phyloP scores from a whole-genome alignment of 169 alveolate genomes.

The Plasmodium sp. region DNA sequence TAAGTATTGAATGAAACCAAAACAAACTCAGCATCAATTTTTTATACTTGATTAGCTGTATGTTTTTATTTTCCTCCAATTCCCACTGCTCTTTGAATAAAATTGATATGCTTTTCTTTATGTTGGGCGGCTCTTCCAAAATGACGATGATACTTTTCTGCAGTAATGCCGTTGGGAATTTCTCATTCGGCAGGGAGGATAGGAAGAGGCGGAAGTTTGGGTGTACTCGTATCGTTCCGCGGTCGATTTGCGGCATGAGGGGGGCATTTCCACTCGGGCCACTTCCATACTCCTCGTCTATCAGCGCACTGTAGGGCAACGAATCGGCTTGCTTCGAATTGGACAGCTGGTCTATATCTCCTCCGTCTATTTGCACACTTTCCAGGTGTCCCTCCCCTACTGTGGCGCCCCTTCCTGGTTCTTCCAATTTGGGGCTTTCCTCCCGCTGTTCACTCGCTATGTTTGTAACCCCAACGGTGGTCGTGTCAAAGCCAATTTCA shows the following conservation, averaged over 20 bases:
- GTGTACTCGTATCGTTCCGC: conserved; percentile 85
- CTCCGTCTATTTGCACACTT: background rate
- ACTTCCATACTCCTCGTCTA: conserved; percentile 10
- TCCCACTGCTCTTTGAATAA: conserved; percentile 72
- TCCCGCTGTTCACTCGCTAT: background rate
- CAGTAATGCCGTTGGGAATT: conserved; percentile 95
- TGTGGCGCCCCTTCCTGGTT: background rate
- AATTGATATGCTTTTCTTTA: conserved; percentile 63
- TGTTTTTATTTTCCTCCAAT: conserved; percentile 72
- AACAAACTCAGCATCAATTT: conserved; percentile 90
- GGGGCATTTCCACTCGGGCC: background rate
- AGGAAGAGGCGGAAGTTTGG: conserved; percentile 95
- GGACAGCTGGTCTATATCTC: background rate
- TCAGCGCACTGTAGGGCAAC: background rate
- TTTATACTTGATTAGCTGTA: conserved; percentile 47
- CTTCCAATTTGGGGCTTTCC: background rate
- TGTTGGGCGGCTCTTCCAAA: conserved; percentile 93
- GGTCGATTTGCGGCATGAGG: conserved; percentile 59
- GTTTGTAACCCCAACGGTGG: background rate
- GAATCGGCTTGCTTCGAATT: background rate
- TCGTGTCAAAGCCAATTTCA: background rate
- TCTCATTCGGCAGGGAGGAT: conserved; percentile 93
- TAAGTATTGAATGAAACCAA: conserved; percentile 92
- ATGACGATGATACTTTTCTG: conserved; percentile 95
- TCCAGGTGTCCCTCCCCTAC: background rate